Conservation (phyloP, 257 asterid genomes). For the Jacaranda mimosifolia region DNA sequence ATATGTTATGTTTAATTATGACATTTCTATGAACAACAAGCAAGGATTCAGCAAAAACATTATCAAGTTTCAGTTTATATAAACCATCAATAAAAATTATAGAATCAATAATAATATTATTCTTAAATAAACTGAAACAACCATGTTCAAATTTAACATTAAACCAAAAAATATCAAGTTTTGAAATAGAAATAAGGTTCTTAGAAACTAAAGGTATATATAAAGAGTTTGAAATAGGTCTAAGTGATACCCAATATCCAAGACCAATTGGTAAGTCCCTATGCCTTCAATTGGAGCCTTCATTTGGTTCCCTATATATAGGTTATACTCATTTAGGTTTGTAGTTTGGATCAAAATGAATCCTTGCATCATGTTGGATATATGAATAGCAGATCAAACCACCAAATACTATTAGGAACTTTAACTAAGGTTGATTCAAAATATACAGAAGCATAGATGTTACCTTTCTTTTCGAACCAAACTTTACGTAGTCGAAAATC, state of each 20-base stretch:
- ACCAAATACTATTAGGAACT: background rate
- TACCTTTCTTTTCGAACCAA: background rate
- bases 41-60: no score
- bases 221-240: background rate
- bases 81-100: no score
- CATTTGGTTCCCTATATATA: background rate
- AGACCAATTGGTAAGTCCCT: background rate
- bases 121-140: background rate
- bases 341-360: background rate
- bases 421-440: background rate
- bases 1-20: no score
- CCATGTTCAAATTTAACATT: no score
- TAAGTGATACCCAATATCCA: background rate
- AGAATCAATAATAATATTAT: no score
- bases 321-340: background rate
- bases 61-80: no score
- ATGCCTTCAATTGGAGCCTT: background rate
- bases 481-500: no score
- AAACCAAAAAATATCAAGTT: no score
- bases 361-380: background rate
- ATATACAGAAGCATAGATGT: no score
- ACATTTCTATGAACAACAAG: no score
- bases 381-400: slow-evolving; percentile 4
- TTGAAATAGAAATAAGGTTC: no score
- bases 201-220: no score